phyloP scores from a whole-genome alignment of 208 protist species.

The Wallacemonas sp. region DNA sequence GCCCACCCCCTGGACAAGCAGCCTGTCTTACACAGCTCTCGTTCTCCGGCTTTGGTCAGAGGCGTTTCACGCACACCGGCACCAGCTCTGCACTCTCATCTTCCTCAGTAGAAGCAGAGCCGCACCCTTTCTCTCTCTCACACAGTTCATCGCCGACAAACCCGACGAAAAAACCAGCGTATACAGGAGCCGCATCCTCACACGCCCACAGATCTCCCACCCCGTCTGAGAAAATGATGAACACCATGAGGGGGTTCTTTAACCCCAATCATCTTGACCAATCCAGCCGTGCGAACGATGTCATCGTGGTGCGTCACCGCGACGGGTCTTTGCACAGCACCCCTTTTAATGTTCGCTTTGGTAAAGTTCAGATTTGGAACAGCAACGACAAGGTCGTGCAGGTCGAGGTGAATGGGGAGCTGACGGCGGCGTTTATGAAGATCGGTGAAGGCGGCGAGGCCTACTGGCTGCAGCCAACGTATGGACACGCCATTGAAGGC shows the following conservation, averaged over 20 bases:
- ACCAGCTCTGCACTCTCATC: too few species aligned
- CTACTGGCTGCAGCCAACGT: constrained; percentile 90
- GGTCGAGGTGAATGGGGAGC: constrained; percentile 94
- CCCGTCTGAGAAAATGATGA: constrained; percentile 51
- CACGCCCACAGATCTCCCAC: background rate
- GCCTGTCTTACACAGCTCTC: too few species aligned
- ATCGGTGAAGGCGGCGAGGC: constrained; percentile 93
- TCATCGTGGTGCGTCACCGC: constrained; percentile 95
- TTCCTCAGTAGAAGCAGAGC: too few species aligned
- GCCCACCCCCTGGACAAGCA: too few species aligned
- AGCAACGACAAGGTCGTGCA: constrained; percentile 90
- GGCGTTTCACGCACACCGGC: too few species aligned
- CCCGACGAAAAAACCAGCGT: too few species aligned
- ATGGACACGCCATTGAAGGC: constrained; percentile 11
- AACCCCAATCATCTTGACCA: constrained; percentile 85
- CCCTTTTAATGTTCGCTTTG: constrained; percentile 98
- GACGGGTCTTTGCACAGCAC: constrained; percentile 94
- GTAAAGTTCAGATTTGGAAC: constrained; percentile 91
- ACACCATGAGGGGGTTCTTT: constrained; percentile 66
- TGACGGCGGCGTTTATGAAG: constrained; percentile 93
- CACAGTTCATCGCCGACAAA: background rate
- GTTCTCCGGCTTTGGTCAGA: too few species aligned
- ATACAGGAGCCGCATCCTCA: background rate
- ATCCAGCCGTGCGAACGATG: constrained; percentile 95
- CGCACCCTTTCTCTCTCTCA: too few species aligned